Conservation (phyloP, 257 asterid genomes). For the Solanum lycopersicoides region DNA sequence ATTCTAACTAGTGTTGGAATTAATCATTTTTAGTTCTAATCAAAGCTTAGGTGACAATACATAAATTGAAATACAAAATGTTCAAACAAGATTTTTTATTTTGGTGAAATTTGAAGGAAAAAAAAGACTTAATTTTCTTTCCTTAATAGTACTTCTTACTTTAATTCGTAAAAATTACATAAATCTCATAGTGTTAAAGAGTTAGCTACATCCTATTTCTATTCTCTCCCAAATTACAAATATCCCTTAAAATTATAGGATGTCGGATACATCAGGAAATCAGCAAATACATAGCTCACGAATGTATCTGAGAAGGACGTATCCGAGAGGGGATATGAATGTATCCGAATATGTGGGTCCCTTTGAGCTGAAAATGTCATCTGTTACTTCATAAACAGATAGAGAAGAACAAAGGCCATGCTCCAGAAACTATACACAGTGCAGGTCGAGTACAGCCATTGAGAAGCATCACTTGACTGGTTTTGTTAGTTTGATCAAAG, state of each 20-base stretch:
- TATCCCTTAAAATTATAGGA: too few relatives aligned
- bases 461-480: not conserved
- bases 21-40: not conserved
- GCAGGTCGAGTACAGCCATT: not conserved
- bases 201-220: too few relatives aligned
- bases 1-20: not conserved
- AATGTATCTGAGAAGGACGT: too few relatives aligned
- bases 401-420: not conserved
- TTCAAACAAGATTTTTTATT: too few relatives aligned
- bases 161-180: not conserved
- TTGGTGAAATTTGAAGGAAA: not conserved
- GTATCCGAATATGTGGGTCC: not conserved
- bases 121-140: too few relatives aligned
- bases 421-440: not conserved
- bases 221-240: not conserved
- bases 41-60: not conserved
- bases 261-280: not conserved
- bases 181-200: not conserved
- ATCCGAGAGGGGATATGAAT: not conserved
- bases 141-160: not conserved
- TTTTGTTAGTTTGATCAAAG: not conserved
- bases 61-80: not conserved
- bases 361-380: not conserved
- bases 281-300: not conserved
- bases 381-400: not conserved